A percentile compares a stretch with the other conserved stretches of the same genome.
These are phyloP conservation scores for Wallacemonas sp. DNA, from an alignment of 208 protist species.

Conservation along the genomic window DNA sequence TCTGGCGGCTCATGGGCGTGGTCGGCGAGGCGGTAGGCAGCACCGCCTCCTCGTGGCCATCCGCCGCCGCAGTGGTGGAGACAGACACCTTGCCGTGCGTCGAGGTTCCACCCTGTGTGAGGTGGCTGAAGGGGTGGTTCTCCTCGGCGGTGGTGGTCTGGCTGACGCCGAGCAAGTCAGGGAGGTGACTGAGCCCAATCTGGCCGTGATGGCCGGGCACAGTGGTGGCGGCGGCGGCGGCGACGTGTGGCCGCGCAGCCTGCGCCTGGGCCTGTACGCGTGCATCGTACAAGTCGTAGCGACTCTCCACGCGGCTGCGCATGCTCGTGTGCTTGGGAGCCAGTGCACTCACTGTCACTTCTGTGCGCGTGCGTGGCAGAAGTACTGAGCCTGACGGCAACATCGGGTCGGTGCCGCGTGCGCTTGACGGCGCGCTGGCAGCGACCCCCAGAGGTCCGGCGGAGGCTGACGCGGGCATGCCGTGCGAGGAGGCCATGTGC, in stretches of 20 bases:
- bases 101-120: background rate
- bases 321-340: background rate
- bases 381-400: no score
- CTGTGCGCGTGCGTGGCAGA: no score
- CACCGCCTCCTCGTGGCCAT: background rate
- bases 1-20: background rate
- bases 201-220: background rate
- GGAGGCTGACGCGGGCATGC: no score
- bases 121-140: slow-evolving; percentile 4
- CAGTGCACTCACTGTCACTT: no score
- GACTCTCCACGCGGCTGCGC: slow-evolving; percentile 6
- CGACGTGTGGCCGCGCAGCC: background rate
- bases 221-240: background rate
- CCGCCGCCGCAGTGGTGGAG: background rate
- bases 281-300: slow-evolving; percentile 2
- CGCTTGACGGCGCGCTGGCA: background rate
- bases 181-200: background rate
- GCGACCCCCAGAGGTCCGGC: no score
- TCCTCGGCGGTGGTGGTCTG: slow-evolving; percentile 8
- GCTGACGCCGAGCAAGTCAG: background rate
- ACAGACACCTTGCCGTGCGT: slow-evolving; percentile 4
- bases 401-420: no score
- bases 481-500: no score
- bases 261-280: slow-evolving; percentile 6
- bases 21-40: background rate